A percentile compares a stretch with the other conserved stretches of the same genome.
Evolutionary conservation across 139 green algal species (phyloP).

Genomic region (Chlamydomonas applanata): DNA sequence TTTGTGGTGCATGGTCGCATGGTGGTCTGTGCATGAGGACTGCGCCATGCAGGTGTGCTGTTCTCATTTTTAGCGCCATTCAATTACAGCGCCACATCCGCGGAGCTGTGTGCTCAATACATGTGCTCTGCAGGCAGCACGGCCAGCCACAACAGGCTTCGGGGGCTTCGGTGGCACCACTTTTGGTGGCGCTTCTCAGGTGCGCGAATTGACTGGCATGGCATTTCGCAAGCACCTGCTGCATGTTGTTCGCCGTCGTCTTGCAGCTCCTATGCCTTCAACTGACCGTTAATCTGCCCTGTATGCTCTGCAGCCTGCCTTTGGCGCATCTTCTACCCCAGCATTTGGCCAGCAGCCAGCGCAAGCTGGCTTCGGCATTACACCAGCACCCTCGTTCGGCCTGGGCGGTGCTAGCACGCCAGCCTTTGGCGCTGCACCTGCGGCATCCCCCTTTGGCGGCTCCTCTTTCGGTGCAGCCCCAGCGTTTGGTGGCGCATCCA

Average conservation of each 20-base stretch:
- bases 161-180: not conserved
- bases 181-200: not conserved
- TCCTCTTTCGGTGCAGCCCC: constrained; percentile 41
- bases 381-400: not conserved
- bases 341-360: constrained; percentile 11
- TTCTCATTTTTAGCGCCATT: too few relatives aligned
- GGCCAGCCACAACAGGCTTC: constrained; percentile 1
- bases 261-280: not conserved
- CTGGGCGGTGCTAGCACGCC: not conserved
- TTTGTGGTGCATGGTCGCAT: too few relatives aligned
- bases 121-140: not conserved
- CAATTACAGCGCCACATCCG: too few relatives aligned
- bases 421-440: not conserved
- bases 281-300: not conserved
- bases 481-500: constrained; percentile 39
- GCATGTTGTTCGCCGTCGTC: too few relatives aligned
- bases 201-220: not conserved
- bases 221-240: not conserved
- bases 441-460: not conserved
- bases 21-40: too few relatives aligned
- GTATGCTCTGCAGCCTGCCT: not conserved
- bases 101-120: not conserved
- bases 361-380: not conserved
- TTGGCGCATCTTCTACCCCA: constrained; percentile 16
- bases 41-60: too few relatives aligned